phyloP scores from a whole-genome alignment of 2,329 filamentous ascomycete genomes.

The Epichloe amarillans region DNA sequence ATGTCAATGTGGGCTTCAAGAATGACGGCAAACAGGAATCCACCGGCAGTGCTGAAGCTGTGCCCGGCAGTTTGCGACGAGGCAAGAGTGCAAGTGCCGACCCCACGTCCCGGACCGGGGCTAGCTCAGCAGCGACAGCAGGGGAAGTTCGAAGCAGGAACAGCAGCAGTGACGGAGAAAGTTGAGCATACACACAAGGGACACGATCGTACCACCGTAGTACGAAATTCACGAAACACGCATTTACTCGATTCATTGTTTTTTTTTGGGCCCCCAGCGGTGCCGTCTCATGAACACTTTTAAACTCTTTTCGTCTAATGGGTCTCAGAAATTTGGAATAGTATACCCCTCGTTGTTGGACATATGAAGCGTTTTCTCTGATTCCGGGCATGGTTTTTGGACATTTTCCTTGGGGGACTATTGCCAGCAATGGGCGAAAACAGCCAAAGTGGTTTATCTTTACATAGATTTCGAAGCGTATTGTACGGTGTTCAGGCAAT shows the following conservation, averaged over 20 bases:
- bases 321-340: neutral
- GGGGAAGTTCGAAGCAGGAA: constrained; percentile 26
- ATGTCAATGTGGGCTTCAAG: constrained; percentile 1
- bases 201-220: neutral
- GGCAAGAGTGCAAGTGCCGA: constrained; percentile 21
- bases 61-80: constrained; percentile 17
- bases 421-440: neutral
- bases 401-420: neutral
- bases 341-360: neutral
- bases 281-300: neutral
- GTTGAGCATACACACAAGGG: neutral
- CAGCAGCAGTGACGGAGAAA: constrained; percentile 15
- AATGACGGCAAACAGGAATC: constrained; percentile 8
- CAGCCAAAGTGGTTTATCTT: neutral
- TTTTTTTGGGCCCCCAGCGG: neutral
- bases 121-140: constrained; percentile 28
- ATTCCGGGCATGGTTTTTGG: neutral
- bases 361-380: neutral
- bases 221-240: neutral
- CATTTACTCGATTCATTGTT: neutral
- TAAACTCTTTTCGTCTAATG: fast-evolving
- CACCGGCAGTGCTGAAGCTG: constrained; percentile 20
- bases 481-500: neutral
- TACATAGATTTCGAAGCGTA: neutral
- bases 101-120: constrained; percentile 12